A percentile compares a stretch with the other conserved stretches of the same genome.
Conservation (phyloP, 2,329 filamentous ascomycete genomes). For the Endocalyx cinctus region DNA sequence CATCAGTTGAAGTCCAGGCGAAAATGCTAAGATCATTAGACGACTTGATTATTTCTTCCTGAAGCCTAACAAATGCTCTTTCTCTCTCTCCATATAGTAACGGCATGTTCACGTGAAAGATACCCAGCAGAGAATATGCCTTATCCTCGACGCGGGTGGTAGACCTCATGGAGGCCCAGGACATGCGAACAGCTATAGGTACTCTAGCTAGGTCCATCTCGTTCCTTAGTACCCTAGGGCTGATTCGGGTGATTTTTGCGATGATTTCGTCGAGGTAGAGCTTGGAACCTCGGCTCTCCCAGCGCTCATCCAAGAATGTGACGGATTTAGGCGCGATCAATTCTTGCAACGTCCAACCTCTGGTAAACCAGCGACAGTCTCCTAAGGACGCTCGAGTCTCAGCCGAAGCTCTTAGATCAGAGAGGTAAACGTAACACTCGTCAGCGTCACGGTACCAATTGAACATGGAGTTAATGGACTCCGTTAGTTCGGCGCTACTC, state of each 20-base stretch:
- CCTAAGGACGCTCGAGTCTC: no score
- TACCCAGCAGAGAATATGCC: conserved; percentile 1
- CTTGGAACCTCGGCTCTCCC: neutral
- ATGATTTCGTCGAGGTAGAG: no score
- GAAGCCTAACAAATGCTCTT: conserved; percentile 4
- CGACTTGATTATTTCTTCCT: conserved; percentile 15
- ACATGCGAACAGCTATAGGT: neutral
- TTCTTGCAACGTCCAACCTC: neutral
- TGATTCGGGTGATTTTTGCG: no score
- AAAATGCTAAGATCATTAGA: no score
- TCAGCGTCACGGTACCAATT: neutral
- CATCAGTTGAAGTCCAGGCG: no score
- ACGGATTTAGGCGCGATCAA: neutral
- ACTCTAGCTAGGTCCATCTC: no score
- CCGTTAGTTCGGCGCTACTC: no score
- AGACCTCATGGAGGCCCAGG: neutral
- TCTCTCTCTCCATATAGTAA: conserved; percentile 1
- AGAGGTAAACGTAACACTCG: neutral
- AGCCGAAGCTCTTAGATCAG: neutral
- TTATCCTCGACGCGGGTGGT: neutral
- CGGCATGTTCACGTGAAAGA: conserved; percentile 2
- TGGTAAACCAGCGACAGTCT: no score
- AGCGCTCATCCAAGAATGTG: neutral
- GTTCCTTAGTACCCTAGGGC: no score
- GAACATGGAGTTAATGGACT: no score